Evolutionary conservation across 108 stramenopile genomes (phyloP).

Genomic region (Nannochloropsis salina): DNA sequence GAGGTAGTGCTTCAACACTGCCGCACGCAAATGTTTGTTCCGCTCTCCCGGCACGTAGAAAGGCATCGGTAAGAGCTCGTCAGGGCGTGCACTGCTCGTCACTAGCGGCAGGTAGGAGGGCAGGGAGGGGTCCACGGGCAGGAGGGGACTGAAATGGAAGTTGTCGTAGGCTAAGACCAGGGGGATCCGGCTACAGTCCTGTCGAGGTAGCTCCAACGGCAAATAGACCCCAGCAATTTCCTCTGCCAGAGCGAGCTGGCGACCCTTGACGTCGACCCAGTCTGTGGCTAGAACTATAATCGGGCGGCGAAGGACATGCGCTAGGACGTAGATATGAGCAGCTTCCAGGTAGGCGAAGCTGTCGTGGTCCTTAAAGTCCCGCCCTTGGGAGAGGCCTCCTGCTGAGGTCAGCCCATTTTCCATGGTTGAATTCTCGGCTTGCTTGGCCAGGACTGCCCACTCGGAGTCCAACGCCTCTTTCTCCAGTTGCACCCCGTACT

Average conservation of each 20-base stretch:
- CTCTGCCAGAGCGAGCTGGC: not conserved
- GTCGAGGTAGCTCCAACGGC: not conserved
- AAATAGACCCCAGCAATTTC: slow-evolving; percentile 5
- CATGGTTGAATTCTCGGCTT: not conserved
- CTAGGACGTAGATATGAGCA: slow-evolving; percentile 5
- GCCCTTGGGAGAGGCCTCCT: not conserved
- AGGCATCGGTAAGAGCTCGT: not conserved
- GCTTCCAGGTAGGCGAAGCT: slow-evolving; percentile 15
- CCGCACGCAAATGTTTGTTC: not conserved
- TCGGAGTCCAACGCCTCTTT: not conserved
- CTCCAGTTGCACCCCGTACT: not conserved
- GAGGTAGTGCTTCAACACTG: not conserved
- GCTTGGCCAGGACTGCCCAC: slow-evolving; percentile 9
- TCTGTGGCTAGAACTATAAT: not conserved
- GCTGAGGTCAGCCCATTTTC: not conserved
- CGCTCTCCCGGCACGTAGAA: slow-evolving; percentile 13
- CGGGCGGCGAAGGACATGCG: slow-evolving; percentile 1
- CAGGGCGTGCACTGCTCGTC: not conserved
- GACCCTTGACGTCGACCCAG: not conserved
- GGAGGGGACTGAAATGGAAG: not conserved
- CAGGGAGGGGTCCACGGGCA: not conserved
- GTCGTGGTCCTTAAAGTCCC: not conserved
- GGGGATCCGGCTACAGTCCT: not conserved
- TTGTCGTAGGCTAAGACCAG: slow-evolving; percentile 4
- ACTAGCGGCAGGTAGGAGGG: slow-evolving; percentile 9